Conservation (phyloP, 345 rosid genomes). For the Mangifera indica region DNA sequence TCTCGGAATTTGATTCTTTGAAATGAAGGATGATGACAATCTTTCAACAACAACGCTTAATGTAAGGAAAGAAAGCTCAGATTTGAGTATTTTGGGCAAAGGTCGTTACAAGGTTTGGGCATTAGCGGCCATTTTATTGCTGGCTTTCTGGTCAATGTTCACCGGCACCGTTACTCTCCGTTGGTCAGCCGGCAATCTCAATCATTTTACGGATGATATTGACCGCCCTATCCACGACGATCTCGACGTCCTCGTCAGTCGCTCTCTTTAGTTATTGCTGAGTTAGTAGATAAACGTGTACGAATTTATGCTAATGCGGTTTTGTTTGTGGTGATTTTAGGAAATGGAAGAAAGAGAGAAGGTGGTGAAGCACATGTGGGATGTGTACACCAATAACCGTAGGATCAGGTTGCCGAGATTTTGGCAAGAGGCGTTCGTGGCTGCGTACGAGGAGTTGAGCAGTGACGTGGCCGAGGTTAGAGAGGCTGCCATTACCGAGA, state of each 20-base stretch:
- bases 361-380: slow-evolving; percentile 89
- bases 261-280: not conserved
- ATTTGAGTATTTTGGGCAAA: slow-evolving; percentile 46
- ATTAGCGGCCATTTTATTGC: slow-evolving; percentile 56
- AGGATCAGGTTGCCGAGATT: slow-evolving; percentile 68
- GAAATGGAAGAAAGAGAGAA: slow-evolving; percentile 90
- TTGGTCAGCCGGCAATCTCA: slow-evolving; percentile 67
- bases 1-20: slow-evolving; percentile 1
- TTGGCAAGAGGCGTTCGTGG: slow-evolving; percentile 80
- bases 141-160: slow-evolving; percentile 82
- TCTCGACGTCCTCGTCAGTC: slow-evolving; percentile 67
- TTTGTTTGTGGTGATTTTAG: slow-evolving; percentile 27
- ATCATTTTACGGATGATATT: slow-evolving; percentile 50
- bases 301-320: not conserved
- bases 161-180: slow-evolving; percentile 80
- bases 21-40: slow-evolving; percentile 64
- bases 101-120: slow-evolving; percentile 82
- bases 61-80: slow-evolving; percentile 49
- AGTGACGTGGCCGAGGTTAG: slow-evolving; percentile 60
- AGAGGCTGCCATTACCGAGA: slow-evolving; percentile 65
- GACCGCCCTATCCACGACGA: slow-evolving; percentile 45
- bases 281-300: not conserved
- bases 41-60: slow-evolving; percentile 38
- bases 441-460: slow-evolving; percentile 78
- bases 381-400: slow-evolving; percentile 61